phyloP scores from a whole-genome alignment of 2,329 filamentous ascomycete genomes.

The Sphaceloma murrayae region DNA sequence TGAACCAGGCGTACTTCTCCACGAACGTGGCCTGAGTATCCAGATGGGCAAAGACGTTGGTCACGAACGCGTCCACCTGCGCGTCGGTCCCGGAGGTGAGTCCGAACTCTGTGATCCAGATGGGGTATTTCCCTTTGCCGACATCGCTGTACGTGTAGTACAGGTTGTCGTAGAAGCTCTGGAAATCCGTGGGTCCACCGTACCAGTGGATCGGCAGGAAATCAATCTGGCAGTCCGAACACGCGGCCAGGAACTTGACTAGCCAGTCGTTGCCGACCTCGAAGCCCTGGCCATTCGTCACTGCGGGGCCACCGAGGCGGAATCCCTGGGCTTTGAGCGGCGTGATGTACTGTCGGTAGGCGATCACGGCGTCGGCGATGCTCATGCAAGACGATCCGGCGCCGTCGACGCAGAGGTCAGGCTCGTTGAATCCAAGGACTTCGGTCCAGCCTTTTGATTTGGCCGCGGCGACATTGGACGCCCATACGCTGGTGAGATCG shows the following conservation, averaged over 20 bases:
- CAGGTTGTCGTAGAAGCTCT: constrained; percentile 48
- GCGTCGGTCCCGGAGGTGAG: constrained; percentile 38
- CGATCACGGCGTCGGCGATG: constrained; percentile 43
- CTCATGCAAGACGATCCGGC: constrained; percentile 49
- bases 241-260: constrained; percentile 43
- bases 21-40: constrained; percentile 33
- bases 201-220: constrained; percentile 60
- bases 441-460: constrained; percentile 46
- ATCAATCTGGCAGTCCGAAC: constrained; percentile 47
- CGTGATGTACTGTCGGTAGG: constrained; percentile 48
- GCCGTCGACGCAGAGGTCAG: constrained; percentile 42
- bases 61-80: constrained; percentile 41
- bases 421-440: constrained; percentile 63
- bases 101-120: constrained; percentile 59
- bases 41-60: constrained; percentile 39
- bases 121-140: constrained; percentile 26
- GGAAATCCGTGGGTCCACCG: constrained; percentile 37
- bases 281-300: constrained; percentile 50
- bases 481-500: constrained; percentile 44
- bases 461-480: constrained; percentile 41
- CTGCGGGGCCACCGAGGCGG: constrained; percentile 47
- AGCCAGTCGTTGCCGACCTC: constrained; percentile 49
- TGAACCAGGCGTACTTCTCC: constrained; percentile 35
- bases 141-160: constrained; percentile 29
- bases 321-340: constrained; percentile 43